Conservation (phyloP, 2,329 filamentous ascomycete species). For the Rhinocladiella mackenziei region DNA sequence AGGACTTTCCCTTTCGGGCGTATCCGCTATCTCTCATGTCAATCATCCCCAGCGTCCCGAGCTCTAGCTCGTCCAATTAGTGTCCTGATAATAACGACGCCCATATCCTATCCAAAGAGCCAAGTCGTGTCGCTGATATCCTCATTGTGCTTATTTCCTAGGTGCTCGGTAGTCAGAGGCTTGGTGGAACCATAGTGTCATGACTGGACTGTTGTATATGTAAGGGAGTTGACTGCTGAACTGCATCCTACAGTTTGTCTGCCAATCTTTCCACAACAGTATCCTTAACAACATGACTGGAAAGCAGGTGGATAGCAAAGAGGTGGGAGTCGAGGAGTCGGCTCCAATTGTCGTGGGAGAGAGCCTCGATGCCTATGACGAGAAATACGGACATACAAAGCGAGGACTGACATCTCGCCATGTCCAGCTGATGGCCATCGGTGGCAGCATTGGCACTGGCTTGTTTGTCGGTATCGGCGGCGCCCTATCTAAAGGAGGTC, state of each 20-base stretch:
- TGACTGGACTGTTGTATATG: no score
- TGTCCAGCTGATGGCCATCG: conserved; percentile 40
- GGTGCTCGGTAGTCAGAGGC: no score
- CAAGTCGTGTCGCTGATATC: not conserved
- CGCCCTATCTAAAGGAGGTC: conserved; percentile 34
- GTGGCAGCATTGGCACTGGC: conserved; percentile 36
- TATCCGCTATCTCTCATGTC: no score
- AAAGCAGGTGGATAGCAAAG: not conserved
- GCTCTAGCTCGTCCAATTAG: no score
- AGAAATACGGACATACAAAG: conserved; percentile 16
- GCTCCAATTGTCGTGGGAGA: not conserved
- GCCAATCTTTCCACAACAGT: no score
- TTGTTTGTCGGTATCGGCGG: conserved; percentile 37
- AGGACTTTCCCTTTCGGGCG: no score
- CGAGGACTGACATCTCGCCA: conserved; percentile 37
- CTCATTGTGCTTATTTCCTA: not conserved
- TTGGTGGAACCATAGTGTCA: no score
- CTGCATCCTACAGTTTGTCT: no score
- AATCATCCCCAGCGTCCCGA: no score
- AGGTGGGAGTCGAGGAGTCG: not conserved
- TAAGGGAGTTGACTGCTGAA: no score
- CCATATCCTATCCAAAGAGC: not conserved
- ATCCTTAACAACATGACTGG: no score
- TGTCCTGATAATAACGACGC: no score
- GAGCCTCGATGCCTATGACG: not conserved